These are phyloP conservation scores for Laetiporus sulphureus DNA, from an alignment of 1,284 basidiomycete species.

Conservation along the genomic window DNA sequence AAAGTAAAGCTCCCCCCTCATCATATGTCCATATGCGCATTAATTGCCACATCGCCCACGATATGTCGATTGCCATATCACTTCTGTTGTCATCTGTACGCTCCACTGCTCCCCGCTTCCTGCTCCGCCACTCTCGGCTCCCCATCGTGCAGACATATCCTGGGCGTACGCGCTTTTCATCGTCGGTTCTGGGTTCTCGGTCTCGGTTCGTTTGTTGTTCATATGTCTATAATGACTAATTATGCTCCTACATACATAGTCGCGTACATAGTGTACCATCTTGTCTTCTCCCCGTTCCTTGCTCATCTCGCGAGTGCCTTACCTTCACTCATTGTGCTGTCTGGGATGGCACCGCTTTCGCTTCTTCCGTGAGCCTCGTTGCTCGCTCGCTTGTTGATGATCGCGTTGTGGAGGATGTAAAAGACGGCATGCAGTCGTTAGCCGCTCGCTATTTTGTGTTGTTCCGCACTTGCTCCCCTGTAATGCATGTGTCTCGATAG, in stretches of 20 bases:
- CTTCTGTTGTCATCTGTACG: too few relatives aligned
- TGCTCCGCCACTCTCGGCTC: too few relatives aligned
- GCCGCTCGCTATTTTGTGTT: conserved; percentile 5
- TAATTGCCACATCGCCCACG: too few relatives aligned
- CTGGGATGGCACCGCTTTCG: neutral
- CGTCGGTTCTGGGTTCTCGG: too few relatives aligned
- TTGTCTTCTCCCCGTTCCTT: neutral
- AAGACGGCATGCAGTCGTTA: conserved; percentile 9
- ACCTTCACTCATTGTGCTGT: too few relatives aligned
- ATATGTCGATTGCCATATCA: too few relatives aligned
- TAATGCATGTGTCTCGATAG: too few relatives aligned
- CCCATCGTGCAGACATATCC: too few relatives aligned
- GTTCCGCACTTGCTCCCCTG: too few relatives aligned
- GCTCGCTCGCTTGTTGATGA: neutral
- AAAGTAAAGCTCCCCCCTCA: too few relatives aligned
- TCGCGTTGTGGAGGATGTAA: conserved; percentile 1
- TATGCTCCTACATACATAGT: neutral
- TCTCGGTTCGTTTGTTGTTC: neutral
- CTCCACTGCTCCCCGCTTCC: too few relatives aligned
- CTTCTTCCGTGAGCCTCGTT: neutral
- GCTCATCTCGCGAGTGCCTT: neutral
- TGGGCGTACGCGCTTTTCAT: neutral
- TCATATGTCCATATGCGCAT: too few relatives aligned
- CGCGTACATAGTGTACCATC: neutral
- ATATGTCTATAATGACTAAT: neutral